Conservation (phyloP, 2,329 filamentous ascomycete species). For the Metarhizium humberi region DNA sequence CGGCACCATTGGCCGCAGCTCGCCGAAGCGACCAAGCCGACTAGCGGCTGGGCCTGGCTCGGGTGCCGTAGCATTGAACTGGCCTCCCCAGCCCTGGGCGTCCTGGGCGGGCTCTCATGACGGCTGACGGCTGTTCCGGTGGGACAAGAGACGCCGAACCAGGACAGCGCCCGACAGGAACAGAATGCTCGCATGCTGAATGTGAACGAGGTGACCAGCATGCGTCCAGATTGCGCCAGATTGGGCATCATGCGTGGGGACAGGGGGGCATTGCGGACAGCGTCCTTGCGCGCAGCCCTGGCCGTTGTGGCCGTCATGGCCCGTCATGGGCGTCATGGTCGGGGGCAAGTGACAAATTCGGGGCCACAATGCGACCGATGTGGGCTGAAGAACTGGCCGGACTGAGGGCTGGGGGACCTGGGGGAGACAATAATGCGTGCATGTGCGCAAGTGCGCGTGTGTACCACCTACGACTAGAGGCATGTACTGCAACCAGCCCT, state of each 20-base stretch:
- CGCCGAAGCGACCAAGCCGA: background rate
- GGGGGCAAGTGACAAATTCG: background rate
- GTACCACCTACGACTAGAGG: no score
- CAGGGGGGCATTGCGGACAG: background rate
- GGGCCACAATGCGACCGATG: no score
- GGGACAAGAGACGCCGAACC: no score
- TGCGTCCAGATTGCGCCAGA: background rate
- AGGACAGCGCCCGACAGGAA: no score
- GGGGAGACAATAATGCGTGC: background rate
- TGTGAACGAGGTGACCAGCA: background rate
- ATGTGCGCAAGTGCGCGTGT: no score
- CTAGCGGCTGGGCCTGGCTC: background rate
- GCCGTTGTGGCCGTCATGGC: background rate
- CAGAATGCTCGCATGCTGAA: background rate
- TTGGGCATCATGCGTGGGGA: background rate
- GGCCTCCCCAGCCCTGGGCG: no score
- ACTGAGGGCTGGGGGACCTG: background rate
- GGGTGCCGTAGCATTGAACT: no score
- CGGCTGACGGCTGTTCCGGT: no score
- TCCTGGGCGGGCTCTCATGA: no score
- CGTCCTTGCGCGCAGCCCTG: background rate
- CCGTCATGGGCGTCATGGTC: background rate
- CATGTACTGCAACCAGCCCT: no score
- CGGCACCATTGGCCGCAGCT: background rate
- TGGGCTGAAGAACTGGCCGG: no score